Conservation (phyloP, 2,329 filamentous ascomycete genomes). For the Cladosporium sp. region DNA sequence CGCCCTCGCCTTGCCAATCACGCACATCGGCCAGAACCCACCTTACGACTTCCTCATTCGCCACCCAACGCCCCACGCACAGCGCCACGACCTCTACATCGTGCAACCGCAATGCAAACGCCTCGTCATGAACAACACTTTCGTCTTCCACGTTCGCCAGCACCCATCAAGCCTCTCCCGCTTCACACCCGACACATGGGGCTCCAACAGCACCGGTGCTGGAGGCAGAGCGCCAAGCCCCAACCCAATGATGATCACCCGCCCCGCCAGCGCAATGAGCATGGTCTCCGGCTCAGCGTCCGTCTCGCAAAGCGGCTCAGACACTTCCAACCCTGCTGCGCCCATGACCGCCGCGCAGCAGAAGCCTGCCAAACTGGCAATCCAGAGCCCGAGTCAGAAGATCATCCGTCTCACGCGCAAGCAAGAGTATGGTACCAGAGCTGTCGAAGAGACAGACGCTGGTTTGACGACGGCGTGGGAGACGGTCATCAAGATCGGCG, state of each 20-base stretch:
- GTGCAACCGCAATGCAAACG: conserved; percentile 90
- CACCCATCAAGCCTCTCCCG: conserved; percentile 68
- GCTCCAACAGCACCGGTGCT: conserved; percentile 37
- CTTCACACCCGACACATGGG: conserved; percentile 43
- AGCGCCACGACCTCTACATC: conserved; percentile 94
- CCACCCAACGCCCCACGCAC: conserved; percentile 96
- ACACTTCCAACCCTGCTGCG: conserved; percentile 58
- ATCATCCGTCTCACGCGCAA: conserved; percentile 86
- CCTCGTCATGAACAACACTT: conserved; percentile 92
- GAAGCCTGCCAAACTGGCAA: conserved; percentile 93
- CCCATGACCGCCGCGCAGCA: conserved; percentile 54
- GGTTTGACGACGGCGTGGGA: conserved; percentile 80
- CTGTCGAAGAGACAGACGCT: conserved; percentile 52
- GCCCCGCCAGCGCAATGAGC: conserved; percentile 61
- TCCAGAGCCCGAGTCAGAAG: conserved; percentile 92
- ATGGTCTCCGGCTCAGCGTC: conserved; percentile 59
- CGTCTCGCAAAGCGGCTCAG: conserved; percentile 53
- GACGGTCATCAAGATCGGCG: conserved; percentile 87
- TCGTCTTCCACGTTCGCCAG: conserved; percentile 93
- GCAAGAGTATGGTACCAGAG: conserved; percentile 57
- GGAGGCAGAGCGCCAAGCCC: conserved; percentile 47
- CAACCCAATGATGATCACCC: conserved; percentile 48
- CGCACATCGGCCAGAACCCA: conserved; percentile 89
- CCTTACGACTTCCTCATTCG: conserved; percentile 89
- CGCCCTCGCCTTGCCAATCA: conserved; percentile 84